Base-by-base conservation (phyloP, 768 basidiomycete genomes). In the Coprinopsis strossmayeri region DNA sequence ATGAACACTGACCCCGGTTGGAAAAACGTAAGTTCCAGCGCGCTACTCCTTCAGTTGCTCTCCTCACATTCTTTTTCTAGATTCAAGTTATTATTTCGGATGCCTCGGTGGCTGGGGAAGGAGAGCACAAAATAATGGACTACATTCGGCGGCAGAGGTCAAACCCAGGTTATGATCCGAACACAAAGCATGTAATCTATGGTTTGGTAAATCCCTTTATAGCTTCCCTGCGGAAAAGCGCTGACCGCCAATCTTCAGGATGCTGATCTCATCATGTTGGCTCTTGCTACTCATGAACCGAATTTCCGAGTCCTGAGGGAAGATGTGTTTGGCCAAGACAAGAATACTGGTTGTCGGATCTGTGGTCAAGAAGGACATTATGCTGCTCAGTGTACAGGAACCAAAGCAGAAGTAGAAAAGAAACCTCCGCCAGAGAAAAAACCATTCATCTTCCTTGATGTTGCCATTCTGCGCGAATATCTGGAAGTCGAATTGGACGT, bases 51-150 rank as follows among this genome's bases (percentile, higher is more conserved):
- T 32, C n/a, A 23, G 28, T 21, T 27, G 32, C 15, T 35, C 3
- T 23, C 17, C 2, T 51, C 52, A 25, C 39, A 41, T 34, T 21
- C 46, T 37, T n/a, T 34, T 45, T 48, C 12, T 47, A 94, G 93
- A 76, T 99, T 34, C 82, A 98, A 75, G 87, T 99, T 45, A 83
- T 98, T 55, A 91, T 99, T 48, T 99, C 96, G 3, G 96, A 99
- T 57, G 91, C 96, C 1, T 83, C 87, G 48, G 96, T 98, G 11
- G 95, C 96, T 1, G 96, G 96, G 57, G 96, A 99, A 67, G 96
- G 96, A 62, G 96, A 99, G 64, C 96, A 99, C 67, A 99, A 99
- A 72, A 97, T 99, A 54, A 97, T 99, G 93, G 96, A 98, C 63
- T 98, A 79, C 64, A 95, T 99, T 55, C 76, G 96, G 48, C 77